phyloP scores from a whole-genome alignment of 2,329 filamentous ascomycete genomes.

The Phialemoniopsis sp. region DNA sequence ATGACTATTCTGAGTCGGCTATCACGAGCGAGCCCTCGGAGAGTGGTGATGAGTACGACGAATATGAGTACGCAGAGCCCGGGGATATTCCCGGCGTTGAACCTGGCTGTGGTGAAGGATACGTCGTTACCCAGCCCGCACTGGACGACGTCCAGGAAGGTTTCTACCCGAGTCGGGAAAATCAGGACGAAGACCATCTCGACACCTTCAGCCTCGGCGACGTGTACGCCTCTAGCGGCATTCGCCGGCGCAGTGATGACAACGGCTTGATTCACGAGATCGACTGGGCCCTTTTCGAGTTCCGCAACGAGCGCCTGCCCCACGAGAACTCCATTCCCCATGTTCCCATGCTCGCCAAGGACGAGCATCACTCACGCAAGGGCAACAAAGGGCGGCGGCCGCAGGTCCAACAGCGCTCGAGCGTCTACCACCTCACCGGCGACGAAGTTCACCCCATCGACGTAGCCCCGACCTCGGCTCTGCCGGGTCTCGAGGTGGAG shows the following conservation, averaged over 20 bases:
- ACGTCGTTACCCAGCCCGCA: conserved; percentile 86
- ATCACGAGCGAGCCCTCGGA: conserved; percentile 47
- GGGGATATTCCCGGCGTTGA: conserved; percentile 79
- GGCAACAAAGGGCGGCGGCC: background rate
- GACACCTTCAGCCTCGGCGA: conserved; percentile 77
- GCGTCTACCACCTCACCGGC: conserved; percentile 22
- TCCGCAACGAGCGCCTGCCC: conserved; percentile 60
- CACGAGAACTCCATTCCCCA: conserved; percentile 65
- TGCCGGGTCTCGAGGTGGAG: conserved; percentile 77
- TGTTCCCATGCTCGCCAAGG: conserved; percentile 11
- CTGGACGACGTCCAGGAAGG: conserved; percentile 80
- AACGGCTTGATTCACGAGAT: conserved; percentile 81
- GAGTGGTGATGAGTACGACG: conserved; percentile 36
- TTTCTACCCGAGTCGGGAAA: conserved; percentile 72
- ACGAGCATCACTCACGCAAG: background rate
- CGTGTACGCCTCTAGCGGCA: conserved; percentile 85
- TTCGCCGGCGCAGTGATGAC: conserved; percentile 68
- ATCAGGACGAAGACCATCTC: conserved; percentile 76
- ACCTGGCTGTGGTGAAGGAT: conserved; percentile 69
- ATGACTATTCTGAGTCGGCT: conserved; percentile 43
- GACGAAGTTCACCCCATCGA: conserved; percentile 46
- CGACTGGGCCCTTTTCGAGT: conserved; percentile 89
- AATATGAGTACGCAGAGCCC: conserved; percentile 52
- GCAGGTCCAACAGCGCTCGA: background rate
- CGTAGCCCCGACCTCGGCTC: conserved; percentile 52